Conservation (phyloP, 345 rosid genomes). For the Lepidium aucheri region DNA sequence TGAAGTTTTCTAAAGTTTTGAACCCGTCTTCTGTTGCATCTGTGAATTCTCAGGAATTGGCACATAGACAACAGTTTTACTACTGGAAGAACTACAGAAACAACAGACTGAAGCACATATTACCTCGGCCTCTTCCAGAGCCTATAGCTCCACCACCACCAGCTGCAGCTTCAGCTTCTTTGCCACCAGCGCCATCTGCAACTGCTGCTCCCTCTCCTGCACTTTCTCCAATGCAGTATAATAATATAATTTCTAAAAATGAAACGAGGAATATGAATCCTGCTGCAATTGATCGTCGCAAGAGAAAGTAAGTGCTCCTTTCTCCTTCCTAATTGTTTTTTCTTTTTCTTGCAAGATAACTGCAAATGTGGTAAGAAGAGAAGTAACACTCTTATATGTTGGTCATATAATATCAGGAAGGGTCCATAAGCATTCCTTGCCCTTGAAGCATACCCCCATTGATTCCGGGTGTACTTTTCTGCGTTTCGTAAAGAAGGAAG, state of each 20-base stretch:
- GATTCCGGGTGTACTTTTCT: not conserved
- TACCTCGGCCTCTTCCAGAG: constrained; percentile 93
- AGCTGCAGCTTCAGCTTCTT: constrained; percentile 29
- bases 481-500: not conserved
- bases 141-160: constrained; percentile 46
- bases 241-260: constrained; percentile 47
- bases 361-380: not conserved
- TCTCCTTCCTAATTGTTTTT: not conserved
- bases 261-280: constrained; percentile 48
- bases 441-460: constrained; percentile 8
- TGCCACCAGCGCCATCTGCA: constrained; percentile 37
- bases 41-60: constrained; percentile 51
- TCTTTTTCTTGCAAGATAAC: not conserved
- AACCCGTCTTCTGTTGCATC: not conserved
- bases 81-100: constrained; percentile 97
- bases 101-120: constrained; percentile 85
- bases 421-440: constrained; percentile 12
- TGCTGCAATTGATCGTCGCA: constrained; percentile 64
- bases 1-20: not conserved
- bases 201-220: constrained; percentile 52
- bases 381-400: not conserved
- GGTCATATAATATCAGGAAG: constrained; percentile 19
- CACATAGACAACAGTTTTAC: constrained; percentile 94
- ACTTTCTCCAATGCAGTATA: constrained; percentile 83
- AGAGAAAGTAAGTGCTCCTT: constrained; percentile 58